These are phyloP conservation scores for Leptomonas pyrrhocoris DNA, from an alignment of 208 protist species.

Conservation along the genomic window DNA sequence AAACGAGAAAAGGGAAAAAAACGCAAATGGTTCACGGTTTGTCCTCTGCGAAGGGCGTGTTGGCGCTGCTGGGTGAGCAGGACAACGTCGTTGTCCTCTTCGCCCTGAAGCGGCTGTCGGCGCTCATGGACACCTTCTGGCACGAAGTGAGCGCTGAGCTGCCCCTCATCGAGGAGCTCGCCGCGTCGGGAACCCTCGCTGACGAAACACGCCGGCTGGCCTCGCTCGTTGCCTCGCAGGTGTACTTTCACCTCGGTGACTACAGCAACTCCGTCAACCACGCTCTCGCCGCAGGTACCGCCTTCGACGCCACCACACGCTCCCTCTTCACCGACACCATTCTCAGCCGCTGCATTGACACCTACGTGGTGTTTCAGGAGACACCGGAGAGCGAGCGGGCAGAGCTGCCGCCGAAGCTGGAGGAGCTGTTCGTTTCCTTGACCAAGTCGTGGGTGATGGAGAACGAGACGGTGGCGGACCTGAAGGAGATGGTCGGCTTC, in stretches of 20 bases:
- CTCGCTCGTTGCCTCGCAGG: constrained; percentile 93
- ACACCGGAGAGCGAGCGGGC: constrained; percentile 28
- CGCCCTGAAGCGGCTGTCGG: constrained; percentile 72
- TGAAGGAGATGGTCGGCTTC: constrained; percentile 92
- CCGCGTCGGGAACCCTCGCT: constrained; percentile 57
- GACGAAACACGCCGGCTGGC: constrained; percentile 79
- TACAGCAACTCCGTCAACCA: constrained; percentile 95
- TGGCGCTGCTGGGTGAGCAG: constrained; percentile 76
- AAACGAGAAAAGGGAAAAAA: neutral
- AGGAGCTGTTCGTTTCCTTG: constrained; percentile 78
- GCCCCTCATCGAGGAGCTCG: constrained; percentile 82
- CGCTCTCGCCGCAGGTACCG: constrained; percentile 93
- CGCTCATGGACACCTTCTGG: constrained; percentile 90
- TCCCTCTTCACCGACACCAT: constrained; percentile 90
- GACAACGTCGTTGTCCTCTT: constrained; percentile 78
- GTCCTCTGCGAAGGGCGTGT: constrained; percentile 83
- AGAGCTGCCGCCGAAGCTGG: constrained; percentile 80
- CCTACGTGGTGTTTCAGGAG: constrained; percentile 88
- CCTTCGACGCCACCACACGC: constrained; percentile 92
- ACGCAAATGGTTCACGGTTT: constrained; percentile 50
- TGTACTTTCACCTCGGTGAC: constrained; percentile 98
- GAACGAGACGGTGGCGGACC: constrained; percentile 56
- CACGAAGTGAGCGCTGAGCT: constrained; percentile 86
- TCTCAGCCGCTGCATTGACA: constrained; percentile 95
- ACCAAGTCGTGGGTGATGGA: constrained; percentile 80